Evolutionary conservation across 495 filamentous ascomycete genomes (phyloP), one percentile per base, ranked within the genome.

Genomic region (Astrocystis sublimbata): DNA sequence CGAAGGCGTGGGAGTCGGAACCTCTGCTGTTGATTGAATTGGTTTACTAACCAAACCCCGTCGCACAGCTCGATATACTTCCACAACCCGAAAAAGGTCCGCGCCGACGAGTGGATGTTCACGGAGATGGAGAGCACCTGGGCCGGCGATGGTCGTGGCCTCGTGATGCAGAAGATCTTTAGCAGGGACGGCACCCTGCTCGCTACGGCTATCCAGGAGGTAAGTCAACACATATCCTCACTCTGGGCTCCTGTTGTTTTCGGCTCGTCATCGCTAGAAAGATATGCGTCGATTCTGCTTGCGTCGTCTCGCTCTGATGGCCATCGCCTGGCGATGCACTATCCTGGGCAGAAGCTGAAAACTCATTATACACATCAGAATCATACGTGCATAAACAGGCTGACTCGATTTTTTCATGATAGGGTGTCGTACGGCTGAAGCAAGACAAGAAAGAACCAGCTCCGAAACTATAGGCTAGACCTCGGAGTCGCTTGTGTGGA

Each of bases 41-140:
- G n/a, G n/a, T 35, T 38, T 40, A 19, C 54, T 59, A 36, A 59
- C 42, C 8, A 5, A 45, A n/a, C 23, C 17, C 33, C 6, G 2
- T 26, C 36, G 12, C 92, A 94, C 76, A 89, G 87, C 3, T 68
- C 70, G 2, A 97, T 98, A 45, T 97, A 96, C 74, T 98, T 98
- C 76, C 96, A 98, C 68, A 86, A 89, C 66, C 91, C 92, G 40
- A 77, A 80, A 65, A 83, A 82, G 30, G 91, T 96, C 71, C 82
- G 83, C 40, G 91, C 91, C 10, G 94, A 98, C 73, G 91, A 97
- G 73, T 98, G 94, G 94, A 86, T 97, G 84, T 84, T 96, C 63
- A 85, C 83, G 17, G 93, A 97, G 81, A 93, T 92, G 86, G 86
- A 92, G 75, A 93, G 86, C 60, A 91, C 93, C n/a, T 98, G 94